Evolutionary conservation across 371 early-diverging fungal species (phyloP).

Genomic region (Mortierella sp.): DNA sequence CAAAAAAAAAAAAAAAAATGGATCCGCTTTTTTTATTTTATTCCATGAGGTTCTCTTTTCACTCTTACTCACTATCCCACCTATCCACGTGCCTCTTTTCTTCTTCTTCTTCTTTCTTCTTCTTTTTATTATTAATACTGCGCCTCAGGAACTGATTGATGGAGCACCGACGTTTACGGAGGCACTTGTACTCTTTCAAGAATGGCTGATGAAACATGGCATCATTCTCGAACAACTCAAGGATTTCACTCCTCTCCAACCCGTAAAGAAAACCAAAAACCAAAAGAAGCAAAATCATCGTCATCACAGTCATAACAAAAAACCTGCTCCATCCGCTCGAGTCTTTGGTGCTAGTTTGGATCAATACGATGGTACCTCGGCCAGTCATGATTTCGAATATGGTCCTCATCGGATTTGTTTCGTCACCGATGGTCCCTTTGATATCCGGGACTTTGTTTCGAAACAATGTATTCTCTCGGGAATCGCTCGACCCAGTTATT

Average conservation of each 20-base stretch:
- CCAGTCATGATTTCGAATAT: slow-evolving; percentile 22
- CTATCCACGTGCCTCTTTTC: not conserved
- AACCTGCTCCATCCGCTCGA: slow-evolving; percentile 6
- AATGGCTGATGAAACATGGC: slow-evolving; percentile 48
- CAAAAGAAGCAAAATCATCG: slow-evolving; percentile 1
- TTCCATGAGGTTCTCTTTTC: not conserved
- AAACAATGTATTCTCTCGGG: slow-evolving; percentile 68
- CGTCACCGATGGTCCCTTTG: slow-evolving; percentile 81
- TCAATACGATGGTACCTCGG: slow-evolving; percentile 14
- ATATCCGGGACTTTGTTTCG: slow-evolving; percentile 82
- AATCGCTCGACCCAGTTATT: slow-evolving; percentile 60
- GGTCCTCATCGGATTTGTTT: slow-evolving; percentile 38
- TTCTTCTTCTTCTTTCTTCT: slow-evolving; percentile 1
- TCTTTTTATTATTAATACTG: not conserved
- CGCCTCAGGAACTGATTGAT: slow-evolving; percentile 64
- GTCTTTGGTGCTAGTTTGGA: slow-evolving; percentile 9
- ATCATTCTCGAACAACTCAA: slow-evolving; percentile 42
- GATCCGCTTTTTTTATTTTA: not conserved
- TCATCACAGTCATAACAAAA: not conserved
- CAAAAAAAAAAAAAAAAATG: not conserved
- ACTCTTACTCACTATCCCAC: no score
- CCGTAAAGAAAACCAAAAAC: not conserved
- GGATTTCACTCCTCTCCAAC: not conserved
- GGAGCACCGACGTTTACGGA: slow-evolving; percentile 70
- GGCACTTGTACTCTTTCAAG: slow-evolving; percentile 56